Conservation (phyloP, 2,329 filamentous ascomycete species). For the Pyricularia pennisetigena region DNA sequence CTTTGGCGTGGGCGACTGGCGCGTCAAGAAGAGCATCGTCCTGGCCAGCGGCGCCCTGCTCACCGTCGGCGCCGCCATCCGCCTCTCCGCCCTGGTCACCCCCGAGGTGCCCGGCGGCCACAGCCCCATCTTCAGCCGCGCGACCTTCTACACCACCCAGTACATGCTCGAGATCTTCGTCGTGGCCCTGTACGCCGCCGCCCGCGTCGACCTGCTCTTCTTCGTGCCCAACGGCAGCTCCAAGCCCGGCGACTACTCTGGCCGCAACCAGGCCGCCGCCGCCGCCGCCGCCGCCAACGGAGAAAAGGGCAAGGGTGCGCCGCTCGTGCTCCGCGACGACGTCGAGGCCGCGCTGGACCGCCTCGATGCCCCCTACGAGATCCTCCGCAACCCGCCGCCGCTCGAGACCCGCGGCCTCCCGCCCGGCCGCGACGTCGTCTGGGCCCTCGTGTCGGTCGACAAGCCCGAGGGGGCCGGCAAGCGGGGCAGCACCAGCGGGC, state of each 20-base stretch:
- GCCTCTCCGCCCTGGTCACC: conserved; percentile 16
- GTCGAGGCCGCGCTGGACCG: not conserved
- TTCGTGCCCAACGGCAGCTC: conserved; percentile 20
- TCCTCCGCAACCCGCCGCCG: not conserved
- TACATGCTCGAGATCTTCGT: conserved; percentile 22
- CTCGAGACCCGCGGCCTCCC: not conserved
- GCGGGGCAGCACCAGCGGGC: no score
- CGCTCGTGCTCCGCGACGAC: not conserved
- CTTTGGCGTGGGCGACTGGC: conserved; percentile 21
- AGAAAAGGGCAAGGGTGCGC: not conserved
- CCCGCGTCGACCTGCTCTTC: conserved; percentile 19
- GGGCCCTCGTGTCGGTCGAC: not conserved
- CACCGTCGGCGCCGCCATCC: conserved; percentile 12
- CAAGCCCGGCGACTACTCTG: conserved; percentile 11
- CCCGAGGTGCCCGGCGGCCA: conserved; percentile 12
- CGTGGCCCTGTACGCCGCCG: conserved; percentile 15
- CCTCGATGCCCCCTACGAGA: conserved; percentile 2
- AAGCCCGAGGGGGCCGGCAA: not conserved
- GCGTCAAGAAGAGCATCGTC: conserved; percentile 19
- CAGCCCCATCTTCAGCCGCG: conserved; percentile 20
- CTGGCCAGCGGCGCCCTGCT: conserved; percentile 11
- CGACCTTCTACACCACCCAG: conserved; percentile 24
- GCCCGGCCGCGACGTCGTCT: not conserved
- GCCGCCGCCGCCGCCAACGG: not conserved
- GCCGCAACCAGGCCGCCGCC: conserved; percentile 3